Evolutionary conservation across 441 rosid genomes (phyloP), one percentile per base, ranked within the genome.

Genomic region (Populus hybrid): DNA sequence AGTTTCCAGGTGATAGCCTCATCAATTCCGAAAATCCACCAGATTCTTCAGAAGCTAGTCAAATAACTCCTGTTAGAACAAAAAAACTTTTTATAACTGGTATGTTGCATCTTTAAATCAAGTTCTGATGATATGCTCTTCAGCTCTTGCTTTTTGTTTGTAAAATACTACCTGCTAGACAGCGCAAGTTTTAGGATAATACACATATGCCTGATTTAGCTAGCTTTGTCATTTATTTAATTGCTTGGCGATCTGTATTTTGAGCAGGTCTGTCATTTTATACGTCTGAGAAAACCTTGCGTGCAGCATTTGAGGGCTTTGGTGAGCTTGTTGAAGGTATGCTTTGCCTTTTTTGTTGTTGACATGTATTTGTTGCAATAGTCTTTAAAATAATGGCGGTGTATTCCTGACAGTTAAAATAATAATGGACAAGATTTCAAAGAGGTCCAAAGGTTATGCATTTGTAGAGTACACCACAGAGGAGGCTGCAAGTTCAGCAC

Each of bases 341-440:
- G 9, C 12, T 45, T 72, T 50, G 71, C 16, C 9, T 68, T 64
- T 4, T 36, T 14, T 68, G 6, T 2, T 61, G n/a, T 21, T 1
- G 9, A 35, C 40, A 3, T 26, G 70, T 42, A 50, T 61, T 18
- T 12, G 69, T 12, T 20, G 50, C 59, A 38, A 29, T 75, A 33
- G 14, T 67, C 33, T 56, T 65, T 50, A 69, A 72, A 33, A 78
- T 82, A 59, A 76, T 45, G 56, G 23, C 35, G 45, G 71, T 23
- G 33, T 74, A 31, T 50, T 31, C 61, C n/a, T 59, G 40, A 67
- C 87, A 95, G 98, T 95, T 61, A 95, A 92, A 83, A 90, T 95
- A 28, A 93, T 95, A 63, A 95, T 95, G 97, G 99, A 95, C 87
- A 95, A 93, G 91, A 93, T 95, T 81, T 92, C 99, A 0, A 95